phyloP scores from a whole-genome alignment of 1,139 yeast species.

The Diutina neorugosa region DNA sequence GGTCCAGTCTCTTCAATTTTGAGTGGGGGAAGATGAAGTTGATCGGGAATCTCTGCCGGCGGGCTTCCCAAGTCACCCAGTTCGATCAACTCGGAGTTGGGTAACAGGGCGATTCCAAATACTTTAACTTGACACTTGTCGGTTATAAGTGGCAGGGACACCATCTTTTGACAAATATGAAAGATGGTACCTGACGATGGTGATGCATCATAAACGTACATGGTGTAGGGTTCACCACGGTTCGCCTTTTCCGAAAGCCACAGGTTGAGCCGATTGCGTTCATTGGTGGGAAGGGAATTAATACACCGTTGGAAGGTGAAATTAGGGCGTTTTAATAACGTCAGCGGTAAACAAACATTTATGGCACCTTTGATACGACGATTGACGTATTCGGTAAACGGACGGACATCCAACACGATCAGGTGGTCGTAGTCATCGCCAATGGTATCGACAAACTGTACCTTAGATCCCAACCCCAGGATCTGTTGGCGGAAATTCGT shows the following conservation, averaged over 20 bases:
- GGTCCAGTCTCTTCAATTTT: not conserved
- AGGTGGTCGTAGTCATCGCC: constrained; percentile 9
- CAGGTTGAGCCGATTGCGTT: not conserved
- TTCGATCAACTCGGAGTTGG: not conserved
- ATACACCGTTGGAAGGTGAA: constrained; percentile 46
- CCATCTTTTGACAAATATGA: constrained; percentile 39
- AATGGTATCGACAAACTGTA: not conserved
- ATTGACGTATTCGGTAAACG: constrained; percentile 49
- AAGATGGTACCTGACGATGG: constrained; percentile 26
- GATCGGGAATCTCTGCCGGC: not conserved
- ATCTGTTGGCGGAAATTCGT: not conserved
- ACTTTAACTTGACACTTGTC: constrained; percentile 9
- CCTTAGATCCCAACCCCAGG: not conserved
- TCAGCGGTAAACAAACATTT: constrained; percentile 68
- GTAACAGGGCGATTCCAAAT: not conserved
- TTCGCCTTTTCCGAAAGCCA: not conserved
- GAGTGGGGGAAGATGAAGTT: not conserved
- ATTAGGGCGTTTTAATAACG: constrained; percentile 56
- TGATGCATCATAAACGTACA: constrained; percentile 21
- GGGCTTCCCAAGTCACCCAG: not conserved
- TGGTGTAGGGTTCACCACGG: constrained; percentile 9
- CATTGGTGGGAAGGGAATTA: constrained; percentile 35
- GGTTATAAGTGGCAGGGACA: constrained; percentile 20
- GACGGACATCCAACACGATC: constrained; percentile 55
- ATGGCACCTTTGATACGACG: constrained; percentile 43